phyloP scores from a whole-genome alignment of 129 eudicot genomes.

The Lonicera japonica region DNA sequence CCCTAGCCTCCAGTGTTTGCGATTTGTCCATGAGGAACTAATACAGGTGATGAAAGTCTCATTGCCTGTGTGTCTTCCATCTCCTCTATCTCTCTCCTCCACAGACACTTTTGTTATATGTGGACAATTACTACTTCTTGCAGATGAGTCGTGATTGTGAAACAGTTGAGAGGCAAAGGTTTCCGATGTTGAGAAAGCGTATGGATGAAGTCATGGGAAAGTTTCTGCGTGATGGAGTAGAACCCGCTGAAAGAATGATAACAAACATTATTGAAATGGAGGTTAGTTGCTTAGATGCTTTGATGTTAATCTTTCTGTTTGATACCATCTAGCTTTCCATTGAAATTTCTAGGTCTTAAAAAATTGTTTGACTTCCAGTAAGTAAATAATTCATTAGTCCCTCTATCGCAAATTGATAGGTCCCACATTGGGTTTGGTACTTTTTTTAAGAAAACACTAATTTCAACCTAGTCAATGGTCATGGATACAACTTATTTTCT shows the following conservation, averaged over 20 bases:
- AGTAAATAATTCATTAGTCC: too few species aligned
- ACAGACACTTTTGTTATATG: not conserved
- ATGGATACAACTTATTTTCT: too few species aligned
- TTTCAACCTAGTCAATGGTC: too few species aligned
- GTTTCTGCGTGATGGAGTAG: conserved; percentile 89
- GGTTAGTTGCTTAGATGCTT: too few species aligned
- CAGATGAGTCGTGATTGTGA: conserved; percentile 95
- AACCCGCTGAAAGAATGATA: conserved; percentile 94
- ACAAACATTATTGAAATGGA: conserved; percentile 95
- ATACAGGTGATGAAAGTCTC: conserved; percentile 65
- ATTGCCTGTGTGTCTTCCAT: too few species aligned
- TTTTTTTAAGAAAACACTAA: too few species aligned
- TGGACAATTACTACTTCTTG: conserved; percentile 15
- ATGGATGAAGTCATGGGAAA: conserved; percentile 87
- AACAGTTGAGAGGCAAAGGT: conserved; percentile 78
- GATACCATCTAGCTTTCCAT: not conserved
- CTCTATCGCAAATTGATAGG: too few species aligned
- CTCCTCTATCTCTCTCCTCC: not conserved
- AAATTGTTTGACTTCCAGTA: too few species aligned
- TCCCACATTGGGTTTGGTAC: too few species aligned
- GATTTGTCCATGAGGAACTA: conserved; percentile 86
- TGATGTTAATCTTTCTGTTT: not conserved
- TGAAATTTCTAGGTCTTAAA: too few species aligned
- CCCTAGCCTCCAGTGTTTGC: conserved; percentile 98
- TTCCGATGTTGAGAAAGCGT: conserved; percentile 81